Percentiles rank a stretch among this genome's conserved stretches.
These are phyloP conservation scores for Lavandula angustifolia DNA, from an alignment of 257 asterid genomes.

Conservation along the genomic window DNA sequence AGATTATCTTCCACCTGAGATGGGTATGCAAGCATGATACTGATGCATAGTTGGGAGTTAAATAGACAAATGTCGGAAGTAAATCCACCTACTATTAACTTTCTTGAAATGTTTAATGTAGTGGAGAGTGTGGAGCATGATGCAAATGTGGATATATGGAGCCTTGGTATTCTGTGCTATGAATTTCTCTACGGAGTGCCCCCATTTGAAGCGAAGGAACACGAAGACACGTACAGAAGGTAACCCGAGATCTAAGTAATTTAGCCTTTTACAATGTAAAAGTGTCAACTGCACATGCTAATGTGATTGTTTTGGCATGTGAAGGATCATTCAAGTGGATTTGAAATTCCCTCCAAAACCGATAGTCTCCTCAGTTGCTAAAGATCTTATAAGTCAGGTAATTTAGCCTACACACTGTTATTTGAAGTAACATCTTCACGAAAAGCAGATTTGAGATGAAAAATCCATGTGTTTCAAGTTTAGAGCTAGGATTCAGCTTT, in stretches of 20 bases:
- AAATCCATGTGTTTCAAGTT: not conserved
- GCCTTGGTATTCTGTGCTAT: constrained; percentile 92
- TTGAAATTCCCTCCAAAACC: constrained; percentile 89
- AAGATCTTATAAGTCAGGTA: constrained; percentile 92
- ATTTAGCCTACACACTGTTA: not conserved
- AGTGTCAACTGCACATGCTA: not conserved
- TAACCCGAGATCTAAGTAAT: constrained; percentile 26
- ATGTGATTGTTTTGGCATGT: not conserved
- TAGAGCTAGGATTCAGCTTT: not conserved
- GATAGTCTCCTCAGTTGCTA: constrained; percentile 77
- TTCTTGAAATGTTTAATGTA: constrained; percentile 25
- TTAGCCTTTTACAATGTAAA: not conserved
- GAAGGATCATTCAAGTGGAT: constrained; percentile 94
- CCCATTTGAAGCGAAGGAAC: constrained; percentile 96
- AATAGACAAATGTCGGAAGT: not conserved
- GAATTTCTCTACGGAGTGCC: constrained; percentile 93
- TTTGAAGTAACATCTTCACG: too few relatives aligned
- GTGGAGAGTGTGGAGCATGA: constrained; percentile 98
- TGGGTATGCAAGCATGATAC: constrained; percentile 57
- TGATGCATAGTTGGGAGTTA: not conserved
- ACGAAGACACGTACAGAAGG: constrained; percentile 94
- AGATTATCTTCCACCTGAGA: constrained; percentile 98
- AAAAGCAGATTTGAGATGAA: too few relatives aligned
- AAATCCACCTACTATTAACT: not conserved
- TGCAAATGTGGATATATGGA: constrained; percentile 94